Evolutionary conservation across 805 yeast genomes (phyloP).

Genomic region (Metschnikowia vanudenii): DNA sequence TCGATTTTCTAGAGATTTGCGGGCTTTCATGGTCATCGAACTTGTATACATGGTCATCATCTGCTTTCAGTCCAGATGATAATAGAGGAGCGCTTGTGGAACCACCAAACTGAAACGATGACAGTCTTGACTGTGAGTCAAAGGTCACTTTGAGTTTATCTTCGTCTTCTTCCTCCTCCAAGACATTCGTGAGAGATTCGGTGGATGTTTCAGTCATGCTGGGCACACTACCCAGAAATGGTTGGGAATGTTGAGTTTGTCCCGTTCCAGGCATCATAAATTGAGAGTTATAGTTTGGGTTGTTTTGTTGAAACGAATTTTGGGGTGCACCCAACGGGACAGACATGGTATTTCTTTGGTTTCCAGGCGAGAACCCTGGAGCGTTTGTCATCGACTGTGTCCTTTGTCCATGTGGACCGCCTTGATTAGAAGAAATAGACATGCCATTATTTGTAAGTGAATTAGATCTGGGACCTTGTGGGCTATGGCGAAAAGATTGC

Average conservation of each 20-base stretch:
- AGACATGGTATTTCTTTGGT: not conserved
- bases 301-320: not conserved
- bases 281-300: not conserved
- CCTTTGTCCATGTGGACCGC: conserved; percentile 2
- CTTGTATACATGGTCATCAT: conserved; percentile 30
- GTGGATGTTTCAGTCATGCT: conserved; percentile 10
- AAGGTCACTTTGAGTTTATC: not conserved
- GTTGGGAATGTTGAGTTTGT: not conserved
- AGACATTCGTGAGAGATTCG: conserved; percentile 19
- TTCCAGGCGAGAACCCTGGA: not conserved
- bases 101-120: conserved; percentile 1
- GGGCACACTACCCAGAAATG: not conserved
- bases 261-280: not conserved
- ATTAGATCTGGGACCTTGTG: conserved; percentile 14
- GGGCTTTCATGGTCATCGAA: conserved; percentile 31
- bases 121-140: not conserved
- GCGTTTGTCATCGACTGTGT: conserved; percentile 7
- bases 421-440: not conserved
- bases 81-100: conserved; percentile 1
- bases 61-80: conserved; percentile 2
- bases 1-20: conserved; percentile 37
- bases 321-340: not conserved
- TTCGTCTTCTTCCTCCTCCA: conserved; percentile 21
- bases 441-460: conserved; percentile 14
- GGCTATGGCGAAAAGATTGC: conserved; percentile 6